Evolutionary conservation across 768 basidiomycete genomes (phyloP).

Genomic region (Pulveroboletus sp.): DNA sequence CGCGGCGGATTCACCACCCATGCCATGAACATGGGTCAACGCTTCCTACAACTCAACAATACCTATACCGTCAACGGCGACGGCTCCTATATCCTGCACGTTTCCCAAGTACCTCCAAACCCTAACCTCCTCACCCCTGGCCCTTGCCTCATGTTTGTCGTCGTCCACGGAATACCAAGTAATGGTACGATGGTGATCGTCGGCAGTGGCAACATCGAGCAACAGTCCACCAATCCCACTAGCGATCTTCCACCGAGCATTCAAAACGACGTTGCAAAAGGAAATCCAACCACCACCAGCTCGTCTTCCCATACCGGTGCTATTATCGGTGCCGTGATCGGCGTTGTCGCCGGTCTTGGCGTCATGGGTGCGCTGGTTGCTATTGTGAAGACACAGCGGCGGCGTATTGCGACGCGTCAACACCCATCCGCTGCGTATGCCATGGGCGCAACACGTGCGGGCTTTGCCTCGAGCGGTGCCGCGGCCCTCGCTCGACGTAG

Average conservation of each 20-base stretch:
- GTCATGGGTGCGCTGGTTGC: slow-evolving; percentile 37
- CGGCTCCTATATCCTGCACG: slow-evolving; percentile 76
- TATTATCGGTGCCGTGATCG: slow-evolving; percentile 31
- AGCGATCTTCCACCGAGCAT: slow-evolving; percentile 35
- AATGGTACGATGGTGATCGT: slow-evolving; percentile 75
- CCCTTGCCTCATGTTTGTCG: slow-evolving; percentile 81
- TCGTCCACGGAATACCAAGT: slow-evolving; percentile 81
- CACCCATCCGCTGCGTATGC: slow-evolving; percentile 37
- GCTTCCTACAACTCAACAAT: slow-evolving; percentile 80
- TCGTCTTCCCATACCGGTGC: slow-evolving; percentile 24
- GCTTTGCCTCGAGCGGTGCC: slow-evolving; percentile 24
- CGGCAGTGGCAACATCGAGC: slow-evolving; percentile 74
- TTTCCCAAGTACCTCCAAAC: slow-evolving; percentile 81
- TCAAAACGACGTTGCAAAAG: slow-evolving; percentile 39
- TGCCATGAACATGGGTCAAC: slow-evolving; percentile 88
- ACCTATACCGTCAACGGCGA: slow-evolving; percentile 80
- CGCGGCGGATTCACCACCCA: slow-evolving; percentile 86
- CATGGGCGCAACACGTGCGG: slow-evolving; percentile 34
- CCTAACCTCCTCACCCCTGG: slow-evolving; percentile 88
- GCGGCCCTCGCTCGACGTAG: slow-evolving; percentile 23
- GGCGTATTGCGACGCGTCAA: slow-evolving; percentile 38
- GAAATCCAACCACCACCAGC: slow-evolving; percentile 24
- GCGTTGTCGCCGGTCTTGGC: slow-evolving; percentile 28
- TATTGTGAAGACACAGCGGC: slow-evolving; percentile 49
- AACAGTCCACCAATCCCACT: slow-evolving; percentile 48